phyloP scores from a whole-genome alignment of 345 rosid genomes.

The Ceriops zippeliana region DNA sequence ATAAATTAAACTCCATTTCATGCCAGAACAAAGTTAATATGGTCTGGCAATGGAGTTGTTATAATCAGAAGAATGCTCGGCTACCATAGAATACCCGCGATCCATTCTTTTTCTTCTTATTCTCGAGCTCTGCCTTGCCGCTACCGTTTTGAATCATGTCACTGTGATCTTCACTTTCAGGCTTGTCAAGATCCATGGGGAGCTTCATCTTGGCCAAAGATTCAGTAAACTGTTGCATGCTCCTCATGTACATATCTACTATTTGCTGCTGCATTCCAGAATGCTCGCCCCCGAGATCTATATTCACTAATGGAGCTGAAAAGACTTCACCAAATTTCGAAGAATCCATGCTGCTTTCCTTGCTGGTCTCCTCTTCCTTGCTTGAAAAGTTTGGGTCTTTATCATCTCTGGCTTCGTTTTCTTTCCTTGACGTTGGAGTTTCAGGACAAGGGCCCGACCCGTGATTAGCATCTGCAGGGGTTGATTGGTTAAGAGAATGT shows the following conservation, averaged over 20 bases:
- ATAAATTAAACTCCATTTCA: constrained; percentile 8
- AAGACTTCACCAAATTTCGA: constrained; percentile 31
- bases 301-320: constrained; percentile 41
- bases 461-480: constrained; percentile 30
- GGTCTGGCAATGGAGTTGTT: not conserved
- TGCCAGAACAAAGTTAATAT: not conserved
- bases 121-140: constrained; percentile 36
- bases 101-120: constrained; percentile 75
- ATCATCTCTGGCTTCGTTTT: constrained; percentile 23
- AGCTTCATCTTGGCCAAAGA: constrained; percentile 94
- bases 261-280: constrained; percentile 91
- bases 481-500: constrained; percentile 19
- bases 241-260: constrained; percentile 96
- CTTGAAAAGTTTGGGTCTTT: constrained; percentile 22
- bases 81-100: constrained; percentile 90
- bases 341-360: constrained; percentile 18
- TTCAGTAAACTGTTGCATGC: constrained; percentile 88
- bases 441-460: constrained; percentile 41
- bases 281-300: constrained; percentile 60
- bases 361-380: constrained; percentile 29
- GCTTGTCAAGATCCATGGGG: constrained; percentile 77
- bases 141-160: constrained; percentile 40
- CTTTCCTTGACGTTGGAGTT: constrained; percentile 56
- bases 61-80: constrained; percentile 78
- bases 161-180: constrained; percentile 24